Base-by-base conservation (phyloP, 2,329 filamentous ascomycete species). In the Lasiodiplodia citricola region DNA sequence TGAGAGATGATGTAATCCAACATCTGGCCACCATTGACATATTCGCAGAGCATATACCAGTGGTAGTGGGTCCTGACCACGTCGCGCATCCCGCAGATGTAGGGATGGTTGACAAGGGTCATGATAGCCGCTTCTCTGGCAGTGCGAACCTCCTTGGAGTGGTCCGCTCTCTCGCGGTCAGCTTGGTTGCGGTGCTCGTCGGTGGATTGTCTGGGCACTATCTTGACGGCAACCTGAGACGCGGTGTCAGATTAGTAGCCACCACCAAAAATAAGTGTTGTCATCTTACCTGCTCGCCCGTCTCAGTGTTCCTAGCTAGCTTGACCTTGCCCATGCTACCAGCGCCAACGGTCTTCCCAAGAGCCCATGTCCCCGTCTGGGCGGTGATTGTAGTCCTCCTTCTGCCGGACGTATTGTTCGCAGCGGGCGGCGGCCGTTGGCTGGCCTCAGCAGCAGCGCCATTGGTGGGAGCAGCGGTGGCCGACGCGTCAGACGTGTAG, bases 1-100 rank as follows among this genome's bases (percentile, higher is more conserved):
- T 99, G 96, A 3, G 94, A 97, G 78, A 99, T 99, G 80, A 99
- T 99, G 82, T 98, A 99, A 83, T 99, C 96, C 70, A 99, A 89
- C 96, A 99, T 98, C 82, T 99, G 96, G 21, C 96, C 96, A 58
- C 96, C 96, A 77, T 99, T 97, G 80, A 99, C 96, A 80, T 96
- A 97, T 83, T 99, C 96, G 77, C 97, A 99, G 64, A 99, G 89
- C 96, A 99, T 99, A 82, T 99, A 99, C 96, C 96, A 99, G 81
- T 99, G 96, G 79, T 97, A 96, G 76, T 96, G 95, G 63, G 96
- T 98, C 69, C 94, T 91, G 68, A 98, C 92, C 31, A 97, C 94
- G 82, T 99, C 96, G 72, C 94, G 90, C 87, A 99, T 92, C 69
- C 92, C 94, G 79, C 96, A 98, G 69, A 99, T 96, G 77, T 97